phyloP scores from a whole-genome alignment of 306 rosid species.

The Argentina anserina region DNA sequence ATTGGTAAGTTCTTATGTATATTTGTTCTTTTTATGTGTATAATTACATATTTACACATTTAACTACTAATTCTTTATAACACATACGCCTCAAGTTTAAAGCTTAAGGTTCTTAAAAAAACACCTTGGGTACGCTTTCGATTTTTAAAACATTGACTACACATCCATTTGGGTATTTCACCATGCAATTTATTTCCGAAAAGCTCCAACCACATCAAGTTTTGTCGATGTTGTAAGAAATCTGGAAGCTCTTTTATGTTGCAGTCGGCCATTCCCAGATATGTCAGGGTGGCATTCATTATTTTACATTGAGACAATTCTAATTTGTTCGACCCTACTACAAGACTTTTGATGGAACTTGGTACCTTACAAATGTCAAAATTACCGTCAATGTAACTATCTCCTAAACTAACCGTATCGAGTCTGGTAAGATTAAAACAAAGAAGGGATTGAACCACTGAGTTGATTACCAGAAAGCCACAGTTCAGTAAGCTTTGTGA shows the following conservation, averaged over 20 bases:
- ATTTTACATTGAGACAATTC: neutral
- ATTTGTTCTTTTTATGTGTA: no score
- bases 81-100: no score
- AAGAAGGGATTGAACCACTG: slow-evolving; percentile 1
- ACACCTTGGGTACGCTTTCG: no score
- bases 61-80: no score
- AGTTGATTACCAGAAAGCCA: neutral
- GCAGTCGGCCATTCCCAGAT: neutral
- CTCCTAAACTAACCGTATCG: no score
- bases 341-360: neutral
- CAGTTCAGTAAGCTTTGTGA: neutral
- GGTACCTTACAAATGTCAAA: neutral
- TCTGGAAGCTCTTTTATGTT: neutral
- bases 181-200: neutral
- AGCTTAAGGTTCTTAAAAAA: no score
- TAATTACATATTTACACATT: no score
- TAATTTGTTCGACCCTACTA: neutral
- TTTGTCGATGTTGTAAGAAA: neutral
- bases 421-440: slow-evolving; percentile 13
- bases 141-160: no score
- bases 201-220: neutral
- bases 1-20: no score
- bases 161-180: neutral
- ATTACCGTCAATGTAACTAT: neutral
- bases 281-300: neutral